These are phyloP conservation scores for Pichia sp. DNA, from an alignment of 1,139 yeast species.

Conservation along the genomic window DNA sequence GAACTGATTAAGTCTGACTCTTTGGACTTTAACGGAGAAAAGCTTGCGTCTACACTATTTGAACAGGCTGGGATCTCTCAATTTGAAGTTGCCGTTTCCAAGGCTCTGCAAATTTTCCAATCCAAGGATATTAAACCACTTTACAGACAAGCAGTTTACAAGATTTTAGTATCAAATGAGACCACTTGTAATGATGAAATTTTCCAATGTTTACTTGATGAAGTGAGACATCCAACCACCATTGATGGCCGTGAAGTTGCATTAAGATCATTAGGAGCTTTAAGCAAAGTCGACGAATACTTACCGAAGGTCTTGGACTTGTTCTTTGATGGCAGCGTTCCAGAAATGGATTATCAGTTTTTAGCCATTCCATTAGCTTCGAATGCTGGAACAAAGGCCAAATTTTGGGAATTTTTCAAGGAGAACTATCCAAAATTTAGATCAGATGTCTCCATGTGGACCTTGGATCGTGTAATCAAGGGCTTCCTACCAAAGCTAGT, in stretches of 20 bases:
- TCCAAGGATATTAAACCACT: slow-evolving; percentile 44
- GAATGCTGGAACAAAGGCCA: slow-evolving; percentile 42
- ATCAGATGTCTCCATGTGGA: slow-evolving; percentile 24
- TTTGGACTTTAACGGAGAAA: slow-evolving; percentile 35
- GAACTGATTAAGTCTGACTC: slow-evolving; percentile 28
- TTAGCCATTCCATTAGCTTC: slow-evolving; percentile 45
- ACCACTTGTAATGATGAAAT: slow-evolving; percentile 35
- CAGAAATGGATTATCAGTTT: slow-evolving; percentile 69
- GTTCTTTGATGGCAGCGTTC: slow-evolving; percentile 39
- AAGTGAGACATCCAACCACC: slow-evolving; percentile 47
- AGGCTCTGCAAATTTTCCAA: slow-evolving; percentile 38
- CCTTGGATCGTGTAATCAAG: slow-evolving; percentile 54
- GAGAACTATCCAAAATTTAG: slow-evolving; percentile 32
- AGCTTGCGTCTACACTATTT: slow-evolving; percentile 47
- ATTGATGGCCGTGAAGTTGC: slow-evolving; percentile 66
- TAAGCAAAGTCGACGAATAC: slow-evolving; percentile 31
- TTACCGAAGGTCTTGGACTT: slow-evolving; percentile 34
- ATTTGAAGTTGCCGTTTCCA: slow-evolving; percentile 40
- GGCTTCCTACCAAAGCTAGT: slow-evolving; percentile 31
- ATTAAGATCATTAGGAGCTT: slow-evolving; percentile 51
- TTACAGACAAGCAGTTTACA: slow-evolving; percentile 45
- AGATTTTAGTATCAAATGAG: slow-evolving; percentile 41
- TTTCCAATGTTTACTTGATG: slow-evolving; percentile 41
- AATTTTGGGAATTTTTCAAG: slow-evolving; percentile 51
- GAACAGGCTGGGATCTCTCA: slow-evolving; percentile 44